A percentile compares a stretch with the other conserved stretches of the same genome.
Evolutionary conservation across 208 protist genomes (phyloP).

Genomic region (Crithidia sp.): DNA sequence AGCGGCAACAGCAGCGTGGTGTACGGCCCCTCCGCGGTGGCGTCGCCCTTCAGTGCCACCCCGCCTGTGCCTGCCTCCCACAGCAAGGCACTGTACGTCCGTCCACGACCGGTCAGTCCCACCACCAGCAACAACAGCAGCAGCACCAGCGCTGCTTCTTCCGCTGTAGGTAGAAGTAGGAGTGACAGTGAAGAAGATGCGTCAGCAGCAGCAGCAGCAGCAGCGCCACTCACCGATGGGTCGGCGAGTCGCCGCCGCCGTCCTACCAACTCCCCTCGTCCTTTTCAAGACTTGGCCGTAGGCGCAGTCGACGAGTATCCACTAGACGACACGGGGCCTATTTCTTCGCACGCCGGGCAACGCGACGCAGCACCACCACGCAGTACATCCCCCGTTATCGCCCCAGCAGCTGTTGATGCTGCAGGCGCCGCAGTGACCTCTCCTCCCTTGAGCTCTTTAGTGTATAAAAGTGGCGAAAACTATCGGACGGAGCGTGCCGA

Average conservation of each 20-base stretch:
- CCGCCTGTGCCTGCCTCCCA: slow-evolving; percentile 8
- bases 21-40: neutral
- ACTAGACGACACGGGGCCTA: neutral
- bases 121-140: neutral
- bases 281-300: neutral
- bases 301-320: neutral
- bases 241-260: neutral
- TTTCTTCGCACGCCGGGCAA: too few relatives aligned
- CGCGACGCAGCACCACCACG: neutral
- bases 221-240: neutral
- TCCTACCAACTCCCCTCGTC: slow-evolving; percentile 4
- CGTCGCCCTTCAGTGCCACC: slow-evolving; percentile 5
- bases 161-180: too few relatives aligned
- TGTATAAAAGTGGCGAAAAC: too few relatives aligned
- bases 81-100: slow-evolving; percentile 26
- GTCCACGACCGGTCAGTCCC: slow-evolving; percentile 21
- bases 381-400: neutral
- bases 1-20: neutral
- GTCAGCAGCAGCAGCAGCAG: neutral
- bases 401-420: too few relatives aligned
- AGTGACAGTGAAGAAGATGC: too few relatives aligned
- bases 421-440: too few relatives aligned
- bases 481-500: too few relatives aligned
- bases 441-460: too few relatives aligned
- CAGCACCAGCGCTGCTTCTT: neutral